These are phyloP conservation scores for Gentiana dahurica DNA, from an alignment of 257 asterid genomes.

Conservation along the genomic window DNA sequence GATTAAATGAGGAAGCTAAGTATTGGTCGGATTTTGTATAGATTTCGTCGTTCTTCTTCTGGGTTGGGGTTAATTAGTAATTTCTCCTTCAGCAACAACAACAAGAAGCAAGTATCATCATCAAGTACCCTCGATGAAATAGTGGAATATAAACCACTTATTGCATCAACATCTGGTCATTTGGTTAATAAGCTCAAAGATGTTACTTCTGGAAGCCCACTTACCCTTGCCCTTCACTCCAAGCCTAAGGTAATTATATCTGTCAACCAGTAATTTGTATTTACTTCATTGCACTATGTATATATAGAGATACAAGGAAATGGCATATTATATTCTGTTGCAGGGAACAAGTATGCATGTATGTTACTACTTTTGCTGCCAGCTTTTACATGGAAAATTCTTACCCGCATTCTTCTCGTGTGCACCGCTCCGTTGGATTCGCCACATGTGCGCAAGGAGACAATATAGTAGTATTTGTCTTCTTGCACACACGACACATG, in stretches of 20 bases:
- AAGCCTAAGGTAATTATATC: slow-evolving; percentile 32
- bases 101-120: not conserved
- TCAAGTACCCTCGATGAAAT: slow-evolving; percentile 1
- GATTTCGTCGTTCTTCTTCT: slow-evolving; percentile 16
- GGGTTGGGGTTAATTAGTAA: slow-evolving; percentile 18
- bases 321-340: no score
- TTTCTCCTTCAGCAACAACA: slow-evolving; percentile 12
- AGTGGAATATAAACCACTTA: slow-evolving; percentile 26
- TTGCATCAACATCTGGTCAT: slow-evolving; percentile 11
- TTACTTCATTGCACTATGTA: not conserved
- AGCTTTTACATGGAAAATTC: no score
- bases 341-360: no score
- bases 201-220: slow-evolving; percentile 26
- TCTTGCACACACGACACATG: no score
- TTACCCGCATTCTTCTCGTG: no score
- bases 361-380: no score
- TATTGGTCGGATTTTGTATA: slow-evolving; percentile 26
- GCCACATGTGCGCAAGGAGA: no score
- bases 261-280: no score
- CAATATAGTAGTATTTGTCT: no score
- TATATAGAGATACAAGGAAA: not conserved
- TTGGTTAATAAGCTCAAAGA: slow-evolving; percentile 19
- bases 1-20: slow-evolving; percentile 29
- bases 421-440: no score
- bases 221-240: slow-evolving; percentile 31